Conservation (phyloP, 2,329 filamentous ascomycete genomes). For the Cucurbitaria berberidis region DNA sequence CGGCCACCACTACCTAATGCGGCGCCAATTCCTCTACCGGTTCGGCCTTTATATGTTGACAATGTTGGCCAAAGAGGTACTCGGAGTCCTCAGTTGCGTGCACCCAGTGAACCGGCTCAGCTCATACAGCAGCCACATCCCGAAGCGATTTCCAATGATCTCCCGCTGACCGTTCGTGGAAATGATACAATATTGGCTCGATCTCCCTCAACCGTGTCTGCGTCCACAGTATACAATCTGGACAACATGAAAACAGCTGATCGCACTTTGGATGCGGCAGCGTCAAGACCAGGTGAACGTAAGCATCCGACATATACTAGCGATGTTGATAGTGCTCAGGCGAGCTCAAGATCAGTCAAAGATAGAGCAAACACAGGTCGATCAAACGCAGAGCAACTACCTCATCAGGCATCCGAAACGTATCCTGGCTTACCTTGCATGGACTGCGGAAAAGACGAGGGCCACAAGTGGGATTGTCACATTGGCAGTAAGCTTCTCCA, state of each 20-base stretch:
- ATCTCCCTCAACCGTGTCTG: neutral
- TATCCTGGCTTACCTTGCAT: constrained; percentile 28
- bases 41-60: neutral
- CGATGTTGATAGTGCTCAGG: too few species aligned
- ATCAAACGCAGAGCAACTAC: neutral
- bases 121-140: neutral
- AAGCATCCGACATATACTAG: too few species aligned
- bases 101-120: neutral
- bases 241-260: neutral
- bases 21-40: neutral
- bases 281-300: too few species aligned
- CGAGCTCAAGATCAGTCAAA: too few species aligned
- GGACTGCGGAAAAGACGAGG: constrained; percentile 26
- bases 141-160: neutral
- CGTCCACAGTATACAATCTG: neutral
- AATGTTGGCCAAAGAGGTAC: neutral
- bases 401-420: neutral
- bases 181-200: neutral
- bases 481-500: constrained; percentile 26
- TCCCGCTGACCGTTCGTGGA: neutral
- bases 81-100: neutral
- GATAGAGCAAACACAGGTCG: neutral
- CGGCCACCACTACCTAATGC: neutral
- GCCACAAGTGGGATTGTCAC: constrained; percentile 23
- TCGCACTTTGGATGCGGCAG: neutral